Evolutionary conservation across 169 alveolate genomes (phyloP).

Genomic region (Theileria orientalis): DNA sequence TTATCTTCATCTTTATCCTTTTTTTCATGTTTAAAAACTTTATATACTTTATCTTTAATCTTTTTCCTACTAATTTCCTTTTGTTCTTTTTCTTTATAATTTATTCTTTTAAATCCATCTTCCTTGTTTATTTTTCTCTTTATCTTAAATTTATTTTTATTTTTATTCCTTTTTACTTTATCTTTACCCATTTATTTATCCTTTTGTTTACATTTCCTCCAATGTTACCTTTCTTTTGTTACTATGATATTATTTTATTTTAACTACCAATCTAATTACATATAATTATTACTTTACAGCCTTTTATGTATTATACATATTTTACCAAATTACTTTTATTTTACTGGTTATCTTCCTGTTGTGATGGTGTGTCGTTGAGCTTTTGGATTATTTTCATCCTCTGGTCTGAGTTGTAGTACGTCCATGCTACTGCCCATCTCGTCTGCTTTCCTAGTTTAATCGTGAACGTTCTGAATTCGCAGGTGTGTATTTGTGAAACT

Average conservation of each 20-base stretch:
- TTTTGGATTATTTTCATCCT: constrained; percentile 32
- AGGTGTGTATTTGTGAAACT: constrained; percentile 48
- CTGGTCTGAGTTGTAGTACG: constrained; percentile 69
- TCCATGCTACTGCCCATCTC: constrained; percentile 77
- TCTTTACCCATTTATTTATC: background rate
- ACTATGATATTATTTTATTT: no score
- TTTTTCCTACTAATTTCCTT: background rate
- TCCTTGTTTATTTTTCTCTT: background rate
- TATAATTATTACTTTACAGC: background rate
- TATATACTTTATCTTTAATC: background rate
- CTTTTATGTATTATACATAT: background rate
- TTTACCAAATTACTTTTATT: background rate
- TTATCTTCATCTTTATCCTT: constrained; percentile 9
- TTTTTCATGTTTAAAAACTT: background rate
- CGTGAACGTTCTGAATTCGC: constrained; percentile 71
- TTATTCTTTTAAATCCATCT: background rate
- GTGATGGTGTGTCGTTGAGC: background rate
- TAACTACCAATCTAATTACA: no score
- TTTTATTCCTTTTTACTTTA: constrained; percentile 1
- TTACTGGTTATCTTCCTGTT: background rate
- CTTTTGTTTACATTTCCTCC: no score
- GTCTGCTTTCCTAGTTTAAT: constrained; percentile 67
- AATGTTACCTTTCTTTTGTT: no score
- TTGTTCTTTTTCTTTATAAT: constrained; percentile 26
- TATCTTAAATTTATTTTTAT: background rate